Evolutionary conservation across 1,284 basidiomycete genomes (phyloP), one percentile per base, ranked within the genome.

Genomic region (Trametes hirsuta): DNA sequence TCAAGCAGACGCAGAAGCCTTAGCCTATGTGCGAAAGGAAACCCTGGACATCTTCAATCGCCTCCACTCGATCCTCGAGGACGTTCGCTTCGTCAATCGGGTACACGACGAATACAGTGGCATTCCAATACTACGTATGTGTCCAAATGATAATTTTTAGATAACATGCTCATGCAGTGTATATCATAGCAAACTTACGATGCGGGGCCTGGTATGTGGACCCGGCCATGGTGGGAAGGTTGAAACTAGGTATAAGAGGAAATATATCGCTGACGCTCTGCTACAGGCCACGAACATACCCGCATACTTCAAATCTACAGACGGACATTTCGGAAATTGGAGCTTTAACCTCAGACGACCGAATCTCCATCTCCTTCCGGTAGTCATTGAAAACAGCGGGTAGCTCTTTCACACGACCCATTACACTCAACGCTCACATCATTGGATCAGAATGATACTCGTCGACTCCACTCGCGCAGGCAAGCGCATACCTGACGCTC

Each of bases 231-330:
- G 87, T 88, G 68, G 69, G 81, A 57, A 21, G 18, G 50, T 10
- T 15, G 50, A 5, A 24, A 24, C 4, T 9, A 5, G n/a, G 47
- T 47, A 14, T 24, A 41, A n/a, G 8, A 47, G 22, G 22, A 36
- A 57, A 44, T 4, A 5, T 3, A 2, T 9, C 4, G 47, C 57
- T 45, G 37, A 58, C 34, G 37, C 52, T 47, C 6, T 3, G 6
- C 15, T 1, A 51, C 1, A 72, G 71, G 67, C 69, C 3, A 61
- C 61, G 3, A 49, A 64, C 44, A 64, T 66, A 21, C 63, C 66
- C 0, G 92, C 90, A 12, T 98, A 99, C 79, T 98, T 98, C 84
- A 99, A 99, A 75, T 97, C 95, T 0, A 98, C 96, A 0, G 97
- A 99, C 69, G 97, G 97, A 0, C 97, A 98, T 69, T 90, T 86